Conservation (phyloP, 1,284 basidiomycete species). For the Boletus semigastroideus region DNA sequence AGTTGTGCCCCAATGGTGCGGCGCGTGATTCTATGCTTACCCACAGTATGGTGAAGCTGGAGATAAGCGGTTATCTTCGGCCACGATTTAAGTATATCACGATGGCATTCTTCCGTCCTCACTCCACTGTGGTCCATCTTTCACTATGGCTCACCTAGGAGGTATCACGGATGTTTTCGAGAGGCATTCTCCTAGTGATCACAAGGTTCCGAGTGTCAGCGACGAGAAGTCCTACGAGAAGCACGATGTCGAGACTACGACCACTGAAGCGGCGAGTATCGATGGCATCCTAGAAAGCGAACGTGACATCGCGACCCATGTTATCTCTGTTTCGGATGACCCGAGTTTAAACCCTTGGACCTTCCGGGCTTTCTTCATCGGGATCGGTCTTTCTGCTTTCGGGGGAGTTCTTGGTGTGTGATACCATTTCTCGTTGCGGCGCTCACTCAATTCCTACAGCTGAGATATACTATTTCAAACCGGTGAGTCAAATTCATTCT, state of each 20-base stretch:
- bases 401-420: constrained; percentile 48
- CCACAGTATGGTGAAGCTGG: no score
- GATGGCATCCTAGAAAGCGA: constrained; percentile 40
- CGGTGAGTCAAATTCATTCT: constrained; percentile 24
- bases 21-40: no score
- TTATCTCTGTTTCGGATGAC: constrained; percentile 56
- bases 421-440: not conserved
- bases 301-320: constrained; percentile 49
- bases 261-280: constrained; percentile 16
- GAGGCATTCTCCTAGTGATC: not conserved
- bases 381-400: constrained; percentile 58
- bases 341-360: constrained; percentile 56
- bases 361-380: constrained; percentile 55
- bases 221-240: constrained; percentile 37
- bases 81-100: constrained; percentile 3
- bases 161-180: constrained; percentile 7
- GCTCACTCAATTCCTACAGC: constrained; percentile 22
- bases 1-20: not conserved
- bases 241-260: constrained; percentile 35
- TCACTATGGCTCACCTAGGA: constrained; percentile 14
- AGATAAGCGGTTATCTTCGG: not conserved
- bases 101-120: not conserved
- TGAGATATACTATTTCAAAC: constrained; percentile 65
- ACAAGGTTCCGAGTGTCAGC: constrained; percentile 11
- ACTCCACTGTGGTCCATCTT: not conserved